These are phyloP conservation scores for Mallotus repandus DNA, from an alignment of 441 rosid genomes.

Conservation along the genomic window DNA sequence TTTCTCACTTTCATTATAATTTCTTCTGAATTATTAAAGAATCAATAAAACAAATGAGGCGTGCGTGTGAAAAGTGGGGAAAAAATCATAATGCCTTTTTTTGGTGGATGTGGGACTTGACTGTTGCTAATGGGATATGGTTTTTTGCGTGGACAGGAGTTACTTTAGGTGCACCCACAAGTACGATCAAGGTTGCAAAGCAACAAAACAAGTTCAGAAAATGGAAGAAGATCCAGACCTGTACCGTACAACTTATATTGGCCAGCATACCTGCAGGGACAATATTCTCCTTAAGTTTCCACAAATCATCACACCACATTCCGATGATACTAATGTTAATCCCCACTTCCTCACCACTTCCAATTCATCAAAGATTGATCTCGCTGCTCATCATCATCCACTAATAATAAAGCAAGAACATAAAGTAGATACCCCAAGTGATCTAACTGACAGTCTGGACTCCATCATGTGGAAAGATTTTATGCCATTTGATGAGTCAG, in stretches of 20 bases:
- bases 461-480: conserved; percentile 35
- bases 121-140: background rate
- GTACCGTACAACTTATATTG: conserved; percentile 54
- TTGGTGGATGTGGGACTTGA: background rate
- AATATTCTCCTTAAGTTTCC: conserved; percentile 20
- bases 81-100: too few relatives aligned
- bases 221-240: conserved; percentile 45
- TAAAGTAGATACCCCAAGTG: conserved; percentile 29
- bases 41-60: too few relatives aligned
- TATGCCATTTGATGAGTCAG: conserved; percentile 20
- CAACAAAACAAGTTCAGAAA: conserved; percentile 76
- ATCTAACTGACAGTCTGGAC: conserved; percentile 28
- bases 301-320: conserved; percentile 18
- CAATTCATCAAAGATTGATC: conserved; percentile 9
- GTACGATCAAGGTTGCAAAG: conserved; percentile 60
- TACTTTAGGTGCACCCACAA: conserved; percentile 82
- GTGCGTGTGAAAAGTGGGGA: too few relatives aligned
- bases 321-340: conserved; percentile 8
- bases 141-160: conserved; percentile 44
- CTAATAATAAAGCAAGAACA: conserved; percentile 19
- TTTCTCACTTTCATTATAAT: background rate
- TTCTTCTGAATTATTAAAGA: background rate
- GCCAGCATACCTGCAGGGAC: conserved; percentile 53
- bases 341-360: background rate
- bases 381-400: background rate